Base-by-base conservation (phyloP, 345 rosid genomes). In the Excoecaria agallocha region DNA sequence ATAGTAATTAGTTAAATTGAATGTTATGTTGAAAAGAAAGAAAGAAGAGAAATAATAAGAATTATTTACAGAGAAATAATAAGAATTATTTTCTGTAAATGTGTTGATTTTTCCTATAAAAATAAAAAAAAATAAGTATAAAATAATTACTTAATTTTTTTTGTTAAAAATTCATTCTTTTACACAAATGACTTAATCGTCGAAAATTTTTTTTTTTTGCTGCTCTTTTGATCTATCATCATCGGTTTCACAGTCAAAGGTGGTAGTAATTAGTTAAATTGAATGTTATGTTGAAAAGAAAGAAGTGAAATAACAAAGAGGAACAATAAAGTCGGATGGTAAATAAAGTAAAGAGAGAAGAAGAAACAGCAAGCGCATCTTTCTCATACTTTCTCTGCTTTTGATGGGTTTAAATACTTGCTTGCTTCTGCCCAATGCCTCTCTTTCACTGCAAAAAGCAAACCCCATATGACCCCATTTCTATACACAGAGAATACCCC, bases 361-460 rank as follows among this genome's bases (percentile, higher is more conserved):
- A 68, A 80, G 81, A 65, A 71, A 70, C 75, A 70, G 19, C 52
- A 30, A 77, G 38, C 74, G 67, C 79, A 76, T 75, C 79, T 72
- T 75, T 67, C 59, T 25, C 57, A 62, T 19, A 69, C 88, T 86
- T 85, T 85, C 88, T 81, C 92, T 82, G n/a, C 89, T 88, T 88
- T 88, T 85, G 65, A 85, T 81, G 88, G 3, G n/a, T 50, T 19
- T 73, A 30, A 64, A 51, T 52, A 69, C 66, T 30, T 30, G 30
- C 30, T 30, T 30, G 30, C 16, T 45, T 58, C 83, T 70, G 72
- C 78, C 66, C 79, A 70, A 64, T 68, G 78, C 74, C 56, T 39
- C 60, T 60, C 79, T 80, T 73, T 84, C 79, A 76, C 85, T 83
- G 91, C 83, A 79, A 81, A 83, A 86, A 73, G 85, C 39, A 75